These are phyloP conservation scores for Aspergillus unguis DNA, from an alignment of 2,329 filamentous ascomycete genomes.

Conservation along the genomic window DNA sequence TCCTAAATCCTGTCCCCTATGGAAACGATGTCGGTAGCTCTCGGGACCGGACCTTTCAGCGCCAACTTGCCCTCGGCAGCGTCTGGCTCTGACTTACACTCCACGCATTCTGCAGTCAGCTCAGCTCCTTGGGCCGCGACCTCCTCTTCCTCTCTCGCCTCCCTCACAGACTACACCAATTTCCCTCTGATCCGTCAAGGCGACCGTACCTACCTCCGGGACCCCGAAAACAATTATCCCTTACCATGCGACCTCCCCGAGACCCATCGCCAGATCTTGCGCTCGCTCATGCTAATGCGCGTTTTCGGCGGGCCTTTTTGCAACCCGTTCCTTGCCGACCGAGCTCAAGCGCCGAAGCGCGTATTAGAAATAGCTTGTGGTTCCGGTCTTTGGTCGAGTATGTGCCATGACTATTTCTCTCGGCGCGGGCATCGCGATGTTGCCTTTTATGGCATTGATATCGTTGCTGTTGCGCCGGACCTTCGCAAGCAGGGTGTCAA, in stretches of 20 bases:
- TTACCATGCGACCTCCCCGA: slow-evolving; percentile 83
- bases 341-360: slow-evolving; percentile 69
- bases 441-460: slow-evolving; percentile 77
- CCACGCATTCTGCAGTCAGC: slow-evolving; percentile 33
- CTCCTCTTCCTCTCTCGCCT: slow-evolving; percentile 36
- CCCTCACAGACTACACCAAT: slow-evolving; percentile 39
- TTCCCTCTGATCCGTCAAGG: slow-evolving; percentile 68
- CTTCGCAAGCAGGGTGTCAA: slow-evolving; percentile 70
- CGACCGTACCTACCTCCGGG: slow-evolving; percentile 78
- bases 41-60: slow-evolving; percentile 24
- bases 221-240: slow-evolving; percentile 71
- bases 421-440: slow-evolving; percentile 66
- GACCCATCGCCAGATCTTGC: slow-evolving; percentile 80
- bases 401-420: slow-evolving; percentile 77
- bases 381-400: slow-evolving; percentile 82
- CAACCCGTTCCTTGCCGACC: slow-evolving; percentile 62
- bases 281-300: slow-evolving; percentile 75
- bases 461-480: slow-evolving; percentile 68
- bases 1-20: slow-evolving; percentile 16
- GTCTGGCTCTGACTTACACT: slow-evolving; percentile 35
- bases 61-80: slow-evolving; percentile 19
- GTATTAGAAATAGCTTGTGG: slow-evolving; percentile 88
- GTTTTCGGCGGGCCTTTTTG: slow-evolving; percentile 79
- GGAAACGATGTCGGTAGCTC: slow-evolving; percentile 29
- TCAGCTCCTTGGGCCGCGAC: slow-evolving; percentile 32